These are phyloP conservation scores for Pseudomicrostroma phylloplanum DNA, from an alignment of 1,284 basidiomycete species.

Conservation along the genomic window DNA sequence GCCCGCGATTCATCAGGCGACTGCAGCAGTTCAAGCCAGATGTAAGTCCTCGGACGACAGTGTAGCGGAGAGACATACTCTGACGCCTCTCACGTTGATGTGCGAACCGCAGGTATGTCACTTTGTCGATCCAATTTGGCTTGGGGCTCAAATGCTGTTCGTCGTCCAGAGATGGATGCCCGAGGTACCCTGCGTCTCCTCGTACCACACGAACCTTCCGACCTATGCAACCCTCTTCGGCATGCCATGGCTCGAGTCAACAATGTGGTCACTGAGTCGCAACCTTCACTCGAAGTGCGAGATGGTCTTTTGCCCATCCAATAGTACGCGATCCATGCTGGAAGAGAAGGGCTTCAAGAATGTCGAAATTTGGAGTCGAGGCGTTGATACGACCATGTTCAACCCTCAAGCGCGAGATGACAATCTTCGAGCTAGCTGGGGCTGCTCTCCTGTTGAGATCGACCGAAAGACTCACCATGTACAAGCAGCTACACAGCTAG, in stretches of 20 bases:
- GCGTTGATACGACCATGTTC: constrained; percentile 35
- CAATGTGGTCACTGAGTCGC: constrained; percentile 51
- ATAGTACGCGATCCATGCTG: constrained; percentile 56
- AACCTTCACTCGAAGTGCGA: constrained; percentile 46
- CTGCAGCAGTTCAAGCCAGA: constrained; percentile 55
- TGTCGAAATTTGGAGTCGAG: constrained; percentile 57
- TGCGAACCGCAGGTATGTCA: constrained; percentile 20
- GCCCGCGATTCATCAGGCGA: constrained; percentile 56
- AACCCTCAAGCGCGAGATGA: constrained; percentile 52
- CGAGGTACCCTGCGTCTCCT: constrained; percentile 55
- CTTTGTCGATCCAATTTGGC: constrained; percentile 58
- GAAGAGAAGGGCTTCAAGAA: constrained; percentile 53
- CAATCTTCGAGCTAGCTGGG: constrained; percentile 54
- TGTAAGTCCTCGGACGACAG: constrained; percentile 45
- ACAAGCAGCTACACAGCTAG: constrained; percentile 21
- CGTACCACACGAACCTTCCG: constrained; percentile 59
- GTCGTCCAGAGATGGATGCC: constrained; percentile 50
- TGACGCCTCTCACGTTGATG: neutral
- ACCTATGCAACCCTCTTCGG: constrained; percentile 59
- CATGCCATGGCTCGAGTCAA: constrained; percentile 55
- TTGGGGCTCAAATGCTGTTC: constrained; percentile 53
- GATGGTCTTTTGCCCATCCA: constrained; percentile 58
- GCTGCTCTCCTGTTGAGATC: constrained; percentile 39
- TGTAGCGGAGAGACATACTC: neutral
- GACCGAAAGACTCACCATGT: constrained; percentile 12